Conservation (phyloP, 495 filamentous ascomycete genomes). For the Aspergillus biplanus region DNA sequence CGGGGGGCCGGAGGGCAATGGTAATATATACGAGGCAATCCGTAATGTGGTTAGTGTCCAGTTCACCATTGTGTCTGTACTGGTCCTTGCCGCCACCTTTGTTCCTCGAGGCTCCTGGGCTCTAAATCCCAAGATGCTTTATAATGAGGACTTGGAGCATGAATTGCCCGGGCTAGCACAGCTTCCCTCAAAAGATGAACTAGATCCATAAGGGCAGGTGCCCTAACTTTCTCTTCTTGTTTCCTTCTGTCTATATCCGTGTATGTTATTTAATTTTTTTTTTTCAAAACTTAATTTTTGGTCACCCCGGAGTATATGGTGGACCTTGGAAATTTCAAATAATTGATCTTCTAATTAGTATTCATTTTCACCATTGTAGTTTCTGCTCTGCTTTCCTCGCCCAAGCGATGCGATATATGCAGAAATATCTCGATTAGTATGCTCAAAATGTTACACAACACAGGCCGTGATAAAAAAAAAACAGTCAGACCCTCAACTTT, state of each 20-base stretch:
- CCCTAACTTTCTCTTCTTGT: not conserved
- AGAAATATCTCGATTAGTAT: too few species aligned
- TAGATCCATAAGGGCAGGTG: not conserved
- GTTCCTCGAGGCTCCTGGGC: conserved; percentile 36
- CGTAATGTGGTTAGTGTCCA: conserved; percentile 43
- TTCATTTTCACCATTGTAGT: too few species aligned
- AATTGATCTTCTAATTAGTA: too few species aligned
- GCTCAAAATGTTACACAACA: too few species aligned
- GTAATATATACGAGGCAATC: conserved; percentile 28
- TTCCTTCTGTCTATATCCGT: not conserved
- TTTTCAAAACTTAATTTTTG: not conserved
- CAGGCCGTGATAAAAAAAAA: too few species aligned
- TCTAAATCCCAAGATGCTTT: conserved; percentile 43
- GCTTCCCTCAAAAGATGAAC: conserved; percentile 20
- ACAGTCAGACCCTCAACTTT: too few species aligned
- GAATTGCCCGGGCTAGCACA: conserved; percentile 18
- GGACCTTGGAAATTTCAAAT: too few species aligned
- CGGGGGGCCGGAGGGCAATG: conserved; percentile 26
- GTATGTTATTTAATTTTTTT: not conserved
- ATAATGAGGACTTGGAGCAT: conserved; percentile 35
- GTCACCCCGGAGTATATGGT: too few species aligned
- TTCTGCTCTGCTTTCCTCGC: too few species aligned
- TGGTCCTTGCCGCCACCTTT: conserved; percentile 43
- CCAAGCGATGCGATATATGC: too few species aligned
- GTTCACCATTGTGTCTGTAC: conserved; percentile 38